Conservation (phyloP, 2,329 filamentous ascomycete species). For the Ramularia endophylla region DNA sequence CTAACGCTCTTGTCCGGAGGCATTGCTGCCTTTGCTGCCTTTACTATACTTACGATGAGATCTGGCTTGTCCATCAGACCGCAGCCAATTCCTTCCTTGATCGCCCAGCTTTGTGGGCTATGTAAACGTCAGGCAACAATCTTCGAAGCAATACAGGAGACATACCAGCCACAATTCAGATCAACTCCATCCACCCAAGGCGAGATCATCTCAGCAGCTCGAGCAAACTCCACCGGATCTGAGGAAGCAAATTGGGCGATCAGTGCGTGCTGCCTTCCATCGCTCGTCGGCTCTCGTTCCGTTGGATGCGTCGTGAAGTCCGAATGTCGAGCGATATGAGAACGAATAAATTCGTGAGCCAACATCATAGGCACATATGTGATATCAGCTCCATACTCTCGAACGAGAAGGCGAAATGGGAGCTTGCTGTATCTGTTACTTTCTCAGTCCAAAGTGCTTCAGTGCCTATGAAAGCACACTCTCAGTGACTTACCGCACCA, state of each 20-base stretch:
- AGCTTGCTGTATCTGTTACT: constrained; percentile 42
- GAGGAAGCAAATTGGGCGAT: constrained; percentile 64
- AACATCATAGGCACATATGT: constrained; percentile 65
- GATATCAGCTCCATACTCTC: constrained; percentile 59
- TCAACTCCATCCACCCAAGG: constrained; percentile 61
- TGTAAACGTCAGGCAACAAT: neutral
- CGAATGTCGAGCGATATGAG: constrained; percentile 45
- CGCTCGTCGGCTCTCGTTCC: constrained; percentile 39
- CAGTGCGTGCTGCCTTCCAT: constrained; percentile 37
- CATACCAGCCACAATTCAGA: constrained; percentile 61
- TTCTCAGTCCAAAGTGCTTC: neutral
- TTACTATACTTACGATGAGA: constrained; percentile 60
- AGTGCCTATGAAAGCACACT: no score
- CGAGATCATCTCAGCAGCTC: constrained; percentile 56
- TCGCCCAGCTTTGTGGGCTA: constrained; percentile 63
- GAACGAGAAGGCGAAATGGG: constrained; percentile 62
- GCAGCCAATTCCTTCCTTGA: constrained; percentile 61
- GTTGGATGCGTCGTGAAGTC: constrained; percentile 50
- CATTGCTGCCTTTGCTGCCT: constrained; percentile 50
- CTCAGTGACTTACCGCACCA: constrained; percentile 52
- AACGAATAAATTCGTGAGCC: constrained; percentile 31
- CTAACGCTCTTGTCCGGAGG: constrained; percentile 51
- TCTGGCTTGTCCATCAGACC: constrained; percentile 62
- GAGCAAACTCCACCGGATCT: constrained; percentile 54
- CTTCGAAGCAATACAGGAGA: neutral